These are phyloP conservation scores for Fragaria ananassa DNA, from an alignment of 306 rosid species.

Conservation along the genomic window DNA sequence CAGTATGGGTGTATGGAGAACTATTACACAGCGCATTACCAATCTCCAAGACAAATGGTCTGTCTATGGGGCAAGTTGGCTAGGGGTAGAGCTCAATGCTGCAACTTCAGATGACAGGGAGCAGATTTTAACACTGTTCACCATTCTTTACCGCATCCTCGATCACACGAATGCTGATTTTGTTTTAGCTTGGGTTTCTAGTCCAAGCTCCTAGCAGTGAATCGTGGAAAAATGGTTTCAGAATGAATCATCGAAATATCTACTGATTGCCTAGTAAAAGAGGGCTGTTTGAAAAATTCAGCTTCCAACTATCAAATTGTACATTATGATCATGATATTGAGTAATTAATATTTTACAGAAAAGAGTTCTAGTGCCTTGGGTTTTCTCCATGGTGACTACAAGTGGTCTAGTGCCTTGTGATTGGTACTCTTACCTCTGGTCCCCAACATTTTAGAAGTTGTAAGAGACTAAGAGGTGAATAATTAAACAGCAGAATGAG, in stretches of 20 bases:
- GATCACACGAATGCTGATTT: not conserved
- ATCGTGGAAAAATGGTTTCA: not conserved
- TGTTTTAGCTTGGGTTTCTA: not conserved
- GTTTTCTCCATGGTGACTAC: not conserved
- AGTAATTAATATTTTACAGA: not conserved
- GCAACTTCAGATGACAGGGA: slow-evolving; percentile 71
- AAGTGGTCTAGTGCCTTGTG: no score
- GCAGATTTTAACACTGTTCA: not conserved
- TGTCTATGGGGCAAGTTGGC: slow-evolving; percentile 91
- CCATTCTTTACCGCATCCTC: not conserved
- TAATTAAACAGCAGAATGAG: no score
- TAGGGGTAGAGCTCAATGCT: slow-evolving; percentile 74
- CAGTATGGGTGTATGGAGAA: slow-evolving; percentile 91
- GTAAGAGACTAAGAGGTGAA: no score
- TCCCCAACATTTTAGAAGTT: no score
- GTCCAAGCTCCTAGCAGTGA: not conserved
- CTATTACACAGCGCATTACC: slow-evolving; percentile 95
- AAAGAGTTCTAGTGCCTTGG: not conserved
- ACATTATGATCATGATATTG: not conserved
- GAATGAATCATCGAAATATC: not conserved
- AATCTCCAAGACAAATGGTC: slow-evolving; percentile 93
- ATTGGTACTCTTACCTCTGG: no score
- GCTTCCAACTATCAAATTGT: not conserved
- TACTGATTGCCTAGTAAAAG: slow-evolving; percentile 7
- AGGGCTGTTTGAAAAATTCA: not conserved